Base-by-base conservation (phyloP, 805 yeast species). In the Suhomyces sp. region DNA sequence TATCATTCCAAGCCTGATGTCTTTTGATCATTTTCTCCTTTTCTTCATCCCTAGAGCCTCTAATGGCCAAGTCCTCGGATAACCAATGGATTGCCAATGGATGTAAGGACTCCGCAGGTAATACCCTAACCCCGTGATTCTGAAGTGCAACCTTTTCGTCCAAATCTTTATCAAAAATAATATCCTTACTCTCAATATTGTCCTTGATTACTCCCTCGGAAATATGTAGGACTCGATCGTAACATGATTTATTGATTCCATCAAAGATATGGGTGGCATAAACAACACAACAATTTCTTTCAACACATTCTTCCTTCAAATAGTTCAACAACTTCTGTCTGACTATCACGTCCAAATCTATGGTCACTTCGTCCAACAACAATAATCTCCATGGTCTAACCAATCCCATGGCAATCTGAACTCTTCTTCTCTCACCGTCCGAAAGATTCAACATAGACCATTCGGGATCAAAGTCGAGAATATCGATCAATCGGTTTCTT, bases 191-290 rank as follows among this genome's bases (percentile, higher is more conserved):
- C 9, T 47, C 35, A n/a, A 66, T 44, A 33, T 64, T 66, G 39
- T 69, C 65, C 15, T 62, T 56, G 19, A 64, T 70, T 16, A 60
- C 55, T 1, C 98, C 97, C 35, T 77, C 74, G 47, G 75, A 79
- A 44, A 93, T 65, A 58, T 93, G 98, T 10, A 81, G 70, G 6
- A 93, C 68, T 35, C 83, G 70, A 24, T 95, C 84, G 19, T 97
- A 95, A 96, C 98, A 93, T 19, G 46, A 42, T 30, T 72, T 70
- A 10, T 87, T 88, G 38, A 93, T 72, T 0, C 98, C 98, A 52
- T 93, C 98, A 58, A 93, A 93, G 31, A 93, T 93, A 53, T 93
- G 98, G 0, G 98, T 93, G 3, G 98, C 93, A 55, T 93, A 93
- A 4, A 91, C 79, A 23, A 93, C 86, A 31, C 88, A 79, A 42